Evolutionary conservation across 495 filamentous ascomycete species (phyloP).

Genomic region (Aspergillus affinis): DNA sequence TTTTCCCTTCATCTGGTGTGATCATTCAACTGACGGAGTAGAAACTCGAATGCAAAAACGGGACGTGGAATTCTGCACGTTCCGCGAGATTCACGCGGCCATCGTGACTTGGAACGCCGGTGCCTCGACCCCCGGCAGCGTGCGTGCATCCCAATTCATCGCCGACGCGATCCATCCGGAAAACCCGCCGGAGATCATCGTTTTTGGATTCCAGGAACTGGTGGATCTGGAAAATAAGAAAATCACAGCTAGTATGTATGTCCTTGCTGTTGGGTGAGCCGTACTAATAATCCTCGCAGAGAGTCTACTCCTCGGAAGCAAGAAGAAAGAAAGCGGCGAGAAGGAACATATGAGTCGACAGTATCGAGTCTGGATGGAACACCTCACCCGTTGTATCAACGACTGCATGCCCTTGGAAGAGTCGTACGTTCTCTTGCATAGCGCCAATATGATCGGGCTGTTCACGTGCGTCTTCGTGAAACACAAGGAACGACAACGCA

Average conservation of each 20-base stretch:
- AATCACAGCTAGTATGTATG: conserved; percentile 79
- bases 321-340: conserved; percentile 86
- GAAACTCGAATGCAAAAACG: conserved; percentile 81
- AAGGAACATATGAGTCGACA: conserved; percentile 96
- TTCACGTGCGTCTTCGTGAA: conserved; percentile 97
- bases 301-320: conserved; percentile 62
- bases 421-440: conserved; percentile 83
- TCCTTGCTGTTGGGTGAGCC: background rate
- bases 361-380: conserved; percentile 93
- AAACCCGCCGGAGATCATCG: conserved; percentile 79
- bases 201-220: conserved; percentile 97
- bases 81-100: conserved; percentile 73
- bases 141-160: conserved; percentile 77
- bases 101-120: conserved; percentile 97
- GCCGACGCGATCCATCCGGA: conserved; percentile 67
- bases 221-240: conserved; percentile 97
- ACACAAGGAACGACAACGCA: conserved; percentile 66
- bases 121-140: conserved; percentile 78
- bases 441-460: conserved; percentile 84
- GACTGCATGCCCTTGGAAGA: conserved; percentile 76
- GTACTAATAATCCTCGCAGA: conserved; percentile 47
- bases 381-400: conserved; percentile 75
- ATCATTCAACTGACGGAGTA: conserved; percentile 34
- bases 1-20: conserved; percentile 4
- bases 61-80: conserved; percentile 79